Percentiles rank a stretch among this genome's conserved stretches.
Conservation (phyloP, 805 yeast genomes). For the Starmerella sirachaensis region DNA sequence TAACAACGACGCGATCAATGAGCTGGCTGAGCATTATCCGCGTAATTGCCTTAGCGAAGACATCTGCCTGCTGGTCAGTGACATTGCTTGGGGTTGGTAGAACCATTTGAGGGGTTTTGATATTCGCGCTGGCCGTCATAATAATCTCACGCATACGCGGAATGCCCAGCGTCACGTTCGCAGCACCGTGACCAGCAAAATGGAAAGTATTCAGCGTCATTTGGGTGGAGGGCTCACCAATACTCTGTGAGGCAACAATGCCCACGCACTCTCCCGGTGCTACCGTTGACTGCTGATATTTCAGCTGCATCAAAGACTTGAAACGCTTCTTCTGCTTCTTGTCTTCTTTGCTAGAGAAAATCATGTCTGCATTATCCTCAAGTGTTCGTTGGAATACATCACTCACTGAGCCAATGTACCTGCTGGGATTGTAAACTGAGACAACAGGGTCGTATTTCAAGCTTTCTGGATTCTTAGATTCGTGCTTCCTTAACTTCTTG, state of each 20-base stretch:
- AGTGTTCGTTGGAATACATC: conserved; percentile 75
- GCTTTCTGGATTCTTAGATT: conserved; percentile 41
- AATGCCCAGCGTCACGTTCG: conserved; percentile 97
- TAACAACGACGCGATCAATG: conserved; percentile 69
- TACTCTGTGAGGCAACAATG: conserved; percentile 93
- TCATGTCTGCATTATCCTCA: conserved; percentile 51
- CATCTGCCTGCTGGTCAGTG: conserved; percentile 74
- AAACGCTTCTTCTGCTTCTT: conserved; percentile 62
- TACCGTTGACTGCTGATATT: conserved; percentile 90
- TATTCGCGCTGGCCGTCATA: conserved; percentile 94
- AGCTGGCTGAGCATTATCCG: conserved; percentile 78
- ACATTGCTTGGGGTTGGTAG: conserved; percentile 74
- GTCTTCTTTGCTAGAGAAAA: conserved; percentile 32
- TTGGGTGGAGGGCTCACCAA: conserved; percentile 99
- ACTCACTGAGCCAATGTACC: conserved; percentile 84
- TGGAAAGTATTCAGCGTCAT: conserved; percentile 96
- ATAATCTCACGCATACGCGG: conserved; percentile 99
- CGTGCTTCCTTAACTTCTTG: conserved; percentile 66
- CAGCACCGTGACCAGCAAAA: conserved; percentile 99
- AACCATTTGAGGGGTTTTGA: conserved; percentile 98
- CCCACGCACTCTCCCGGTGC: conserved; percentile 98
- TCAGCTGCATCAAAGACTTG: conserved; percentile 93
- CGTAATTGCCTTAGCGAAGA: conserved; percentile 83
- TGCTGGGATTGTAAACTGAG: conserved; percentile 75
- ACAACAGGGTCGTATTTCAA: conserved; percentile 78